phyloP scores from a whole-genome alignment of 139 green algal genomes.

The Astrephomene gubernaculifera region DNA sequence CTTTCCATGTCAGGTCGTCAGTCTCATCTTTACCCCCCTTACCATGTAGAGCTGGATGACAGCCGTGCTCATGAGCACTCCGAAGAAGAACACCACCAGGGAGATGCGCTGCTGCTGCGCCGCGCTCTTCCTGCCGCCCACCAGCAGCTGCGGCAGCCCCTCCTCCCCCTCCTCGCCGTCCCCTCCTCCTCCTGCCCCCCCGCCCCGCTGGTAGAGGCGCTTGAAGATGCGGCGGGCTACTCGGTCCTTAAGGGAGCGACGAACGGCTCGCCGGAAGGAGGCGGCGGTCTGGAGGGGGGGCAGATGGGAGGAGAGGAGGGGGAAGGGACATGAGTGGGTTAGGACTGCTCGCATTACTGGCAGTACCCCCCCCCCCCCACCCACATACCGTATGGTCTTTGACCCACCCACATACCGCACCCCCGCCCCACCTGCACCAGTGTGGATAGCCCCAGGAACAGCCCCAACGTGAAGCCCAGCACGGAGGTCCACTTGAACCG shows the following conservation, averaged over 20 bases:
- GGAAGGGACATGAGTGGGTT: no score
- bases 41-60: conserved; percentile 52
- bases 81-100: conserved; percentile 49
- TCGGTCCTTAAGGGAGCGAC: background rate
- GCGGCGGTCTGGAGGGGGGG: conserved; percentile 12
- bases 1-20: background rate
- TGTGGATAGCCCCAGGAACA: conserved; percentile 26
- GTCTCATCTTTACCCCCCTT: background rate
- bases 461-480: conserved; percentile 40
- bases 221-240: background rate
- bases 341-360: no score
- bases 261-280: conserved; percentile 29
- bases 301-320: background rate
- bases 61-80: conserved; percentile 39
- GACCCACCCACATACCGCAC: no score
- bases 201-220: background rate
- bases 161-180: no score
- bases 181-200: no score
- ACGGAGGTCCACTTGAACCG: conserved; percentile 15
- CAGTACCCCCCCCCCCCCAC: no score
- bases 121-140: background rate
- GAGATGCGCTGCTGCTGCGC: background rate
- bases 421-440: conserved; percentile 38
- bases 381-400: no score
- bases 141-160: background rate